A percentile compares a stretch with the other conserved stretches of the same genome.
Evolutionary conservation across 139 green algal species (phyloP).

Genomic region (Ostreobium quekettii): DNA sequence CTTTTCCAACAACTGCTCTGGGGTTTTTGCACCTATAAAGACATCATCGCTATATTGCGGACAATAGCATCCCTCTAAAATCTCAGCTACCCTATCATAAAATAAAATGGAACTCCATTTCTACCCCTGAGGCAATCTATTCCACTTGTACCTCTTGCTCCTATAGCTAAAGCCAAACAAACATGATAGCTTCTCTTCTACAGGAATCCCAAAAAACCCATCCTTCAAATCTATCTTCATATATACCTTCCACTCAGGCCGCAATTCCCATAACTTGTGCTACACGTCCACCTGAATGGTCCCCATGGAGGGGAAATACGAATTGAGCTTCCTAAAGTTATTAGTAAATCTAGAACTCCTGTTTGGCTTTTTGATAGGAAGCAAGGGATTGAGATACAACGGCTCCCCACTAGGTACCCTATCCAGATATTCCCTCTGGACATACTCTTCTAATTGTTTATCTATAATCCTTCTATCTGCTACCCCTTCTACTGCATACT

Average conservation of each 20-base stretch:
- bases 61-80: too few species aligned
- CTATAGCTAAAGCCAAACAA: conserved; percentile 16
- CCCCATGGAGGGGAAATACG: conserved; percentile 4
- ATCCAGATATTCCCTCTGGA: conserved; percentile 1
- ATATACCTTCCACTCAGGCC: neutral
- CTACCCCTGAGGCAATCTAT: conserved; percentile 5
- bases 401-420: neutral
- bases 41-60: too few species aligned
- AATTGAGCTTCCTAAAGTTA: conserved; percentile 8
- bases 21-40: too few species aligned
- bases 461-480: neutral
- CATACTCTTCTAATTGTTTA: conserved; percentile 13
- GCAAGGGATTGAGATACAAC: conserved; percentile 6
- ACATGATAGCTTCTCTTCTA: neutral
- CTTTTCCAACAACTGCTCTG: too few species aligned
- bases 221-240: conserved; percentile 12
- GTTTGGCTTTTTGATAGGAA: conserved; percentile 8
- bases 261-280: neutral
- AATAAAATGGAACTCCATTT: conserved; percentile 1
- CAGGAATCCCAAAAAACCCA: conserved; percentile 13
- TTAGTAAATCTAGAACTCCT: conserved; percentile 4
- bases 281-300: neutral
- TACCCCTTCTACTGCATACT: neutral
- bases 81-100: neutral
- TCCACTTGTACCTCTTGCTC: neutral